Percentiles rank a stretch among this genome's conserved stretches.
Evolutionary conservation across 1,139 yeast species (phyloP).

Genomic region (Hansenula anomala): DNA sequence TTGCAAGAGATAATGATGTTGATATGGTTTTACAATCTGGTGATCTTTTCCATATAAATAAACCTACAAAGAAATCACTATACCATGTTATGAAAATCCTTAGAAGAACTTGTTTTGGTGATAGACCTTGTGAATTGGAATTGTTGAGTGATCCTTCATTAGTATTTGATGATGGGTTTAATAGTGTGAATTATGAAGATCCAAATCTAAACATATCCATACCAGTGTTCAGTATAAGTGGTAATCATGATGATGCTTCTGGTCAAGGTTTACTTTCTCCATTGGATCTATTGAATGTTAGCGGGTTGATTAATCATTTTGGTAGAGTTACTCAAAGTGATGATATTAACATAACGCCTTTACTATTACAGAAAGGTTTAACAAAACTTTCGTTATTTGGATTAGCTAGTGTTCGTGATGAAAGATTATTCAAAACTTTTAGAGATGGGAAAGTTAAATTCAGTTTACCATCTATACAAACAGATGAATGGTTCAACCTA

Average conservation of each 20-base stretch:
- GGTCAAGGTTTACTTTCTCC: slow-evolving; percentile 88
- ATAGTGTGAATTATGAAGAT: slow-evolving; percentile 82
- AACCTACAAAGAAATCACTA: slow-evolving; percentile 82
- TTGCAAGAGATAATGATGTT: slow-evolving; percentile 68
- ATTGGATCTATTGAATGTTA: slow-evolving; percentile 73
- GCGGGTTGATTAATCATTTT: slow-evolving; percentile 86
- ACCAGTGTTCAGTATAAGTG: slow-evolving; percentile 93
- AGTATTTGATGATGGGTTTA: slow-evolving; percentile 54
- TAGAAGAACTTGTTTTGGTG: slow-evolving; percentile 75
- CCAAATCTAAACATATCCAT: slow-evolving; percentile 82
- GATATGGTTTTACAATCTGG: slow-evolving; percentile 94
- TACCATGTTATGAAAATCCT: slow-evolving; percentile 77
- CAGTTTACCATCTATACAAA: slow-evolving; percentile 57
- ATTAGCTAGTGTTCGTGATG: slow-evolving; percentile 83
- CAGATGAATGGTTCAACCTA: slow-evolving; percentile 74
- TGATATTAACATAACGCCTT: slow-evolving; percentile 69
- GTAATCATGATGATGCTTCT: slow-evolving; percentile 96
- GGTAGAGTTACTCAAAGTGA: slow-evolving; percentile 81
- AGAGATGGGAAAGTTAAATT: slow-evolving; percentile 78
- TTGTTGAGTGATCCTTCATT: slow-evolving; percentile 72
- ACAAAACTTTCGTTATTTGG: slow-evolving; percentile 89
- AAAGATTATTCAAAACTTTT: slow-evolving; percentile 76
- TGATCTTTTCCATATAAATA: slow-evolving; percentile 85
- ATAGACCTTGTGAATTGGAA: slow-evolving; percentile 83
- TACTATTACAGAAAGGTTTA: slow-evolving; percentile 73